Evolutionary conservation across 768 basidiomycete species (phyloP).

Genomic region (Amanita pallidorosea): DNA sequence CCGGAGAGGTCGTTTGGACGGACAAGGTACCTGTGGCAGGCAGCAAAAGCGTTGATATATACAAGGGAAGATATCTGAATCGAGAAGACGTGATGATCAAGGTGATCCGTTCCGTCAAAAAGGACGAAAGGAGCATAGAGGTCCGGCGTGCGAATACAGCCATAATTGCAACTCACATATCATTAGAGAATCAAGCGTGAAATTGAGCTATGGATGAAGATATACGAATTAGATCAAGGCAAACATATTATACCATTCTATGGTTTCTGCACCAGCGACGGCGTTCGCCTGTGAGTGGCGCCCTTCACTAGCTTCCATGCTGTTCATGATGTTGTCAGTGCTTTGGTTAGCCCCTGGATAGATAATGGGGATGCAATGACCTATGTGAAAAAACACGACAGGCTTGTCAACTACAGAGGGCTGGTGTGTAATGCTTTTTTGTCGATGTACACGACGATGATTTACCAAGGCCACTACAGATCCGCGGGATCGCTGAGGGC

Average conservation of each 20-base stretch:
- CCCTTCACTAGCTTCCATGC: too few relatives aligned
- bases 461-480: constrained; percentile 26
- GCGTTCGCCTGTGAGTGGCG: not conserved
- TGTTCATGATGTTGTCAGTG: not conserved
- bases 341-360: constrained; percentile 3
- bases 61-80: constrained; percentile 25
- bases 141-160: not conserved
- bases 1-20: constrained; percentile 40
- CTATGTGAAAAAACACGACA: constrained; percentile 3
- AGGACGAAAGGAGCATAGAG: not conserved
- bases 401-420: constrained; percentile 1
- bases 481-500: constrained; percentile 6
- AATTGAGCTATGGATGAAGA: constrained; percentile 2
- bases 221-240: constrained; percentile 1
- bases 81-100: constrained; percentile 5
- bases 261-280: constrained; percentile 3
- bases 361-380: constrained; percentile 1
- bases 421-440: not conserved
- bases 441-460: not conserved
- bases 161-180: not conserved
- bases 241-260: constrained; percentile 5
- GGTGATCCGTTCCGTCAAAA: constrained; percentile 2
- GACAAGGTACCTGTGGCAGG: constrained; percentile 40
- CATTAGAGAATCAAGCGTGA: constrained; percentile 1
- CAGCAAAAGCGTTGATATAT: constrained; percentile 40